Evolutionary conservation across 257 asterid species (phyloP).

Genomic region (Sherardia arvensis): DNA sequence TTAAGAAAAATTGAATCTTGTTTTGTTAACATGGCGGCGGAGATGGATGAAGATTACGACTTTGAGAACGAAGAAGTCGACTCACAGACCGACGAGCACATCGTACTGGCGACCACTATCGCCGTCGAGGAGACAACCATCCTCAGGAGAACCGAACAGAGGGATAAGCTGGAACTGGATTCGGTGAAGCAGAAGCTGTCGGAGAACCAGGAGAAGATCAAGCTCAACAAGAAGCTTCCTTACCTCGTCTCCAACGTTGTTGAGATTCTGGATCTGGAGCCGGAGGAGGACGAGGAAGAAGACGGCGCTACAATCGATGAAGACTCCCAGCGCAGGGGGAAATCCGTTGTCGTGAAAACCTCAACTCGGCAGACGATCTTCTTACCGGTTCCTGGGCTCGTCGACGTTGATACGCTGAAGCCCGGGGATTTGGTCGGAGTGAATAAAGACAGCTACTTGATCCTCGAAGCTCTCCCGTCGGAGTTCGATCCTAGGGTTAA

Average conservation of each 20-base stretch:
- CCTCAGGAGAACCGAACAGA: conserved; percentile 58
- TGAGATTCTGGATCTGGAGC: conserved; percentile 96
- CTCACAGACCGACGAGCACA: conserved; percentile 71
- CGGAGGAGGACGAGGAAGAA: conserved; percentile 97
- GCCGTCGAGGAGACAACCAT: conserved; percentile 66
- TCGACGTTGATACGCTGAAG: conserved; percentile 85
- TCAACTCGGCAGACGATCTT: conserved; percentile 92
- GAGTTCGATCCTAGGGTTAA: conserved; percentile 95
- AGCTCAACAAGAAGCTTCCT: conserved; percentile 83
- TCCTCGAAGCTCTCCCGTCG: conserved; percentile 85
- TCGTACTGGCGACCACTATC: conserved; percentile 73
- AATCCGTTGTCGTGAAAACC: conserved; percentile 90
- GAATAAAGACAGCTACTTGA: conserved; percentile 90
- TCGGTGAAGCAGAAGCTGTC: conserved; percentile 66
- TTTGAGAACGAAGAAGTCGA: conserved; percentile 68
- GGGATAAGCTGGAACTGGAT: conserved; percentile 64
- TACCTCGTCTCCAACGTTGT: conserved; percentile 83
- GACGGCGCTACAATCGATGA: conserved; percentile 97
- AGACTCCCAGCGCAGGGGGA: conserved; percentile 95
- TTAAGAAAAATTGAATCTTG: too few relatives aligned
- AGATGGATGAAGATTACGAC: conserved; percentile 72
- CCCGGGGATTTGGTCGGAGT: conserved; percentile 99
- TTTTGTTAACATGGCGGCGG: conserved; percentile 47
- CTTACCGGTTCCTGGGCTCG: conserved; percentile 91
- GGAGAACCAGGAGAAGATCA: conserved; percentile 80